Percentiles rank a stretch among this genome's conserved stretches.
Evolutionary conservation across 2,329 filamentous ascomycete species (phyloP).

Genomic region (Clonostachys byssicola): DNA sequence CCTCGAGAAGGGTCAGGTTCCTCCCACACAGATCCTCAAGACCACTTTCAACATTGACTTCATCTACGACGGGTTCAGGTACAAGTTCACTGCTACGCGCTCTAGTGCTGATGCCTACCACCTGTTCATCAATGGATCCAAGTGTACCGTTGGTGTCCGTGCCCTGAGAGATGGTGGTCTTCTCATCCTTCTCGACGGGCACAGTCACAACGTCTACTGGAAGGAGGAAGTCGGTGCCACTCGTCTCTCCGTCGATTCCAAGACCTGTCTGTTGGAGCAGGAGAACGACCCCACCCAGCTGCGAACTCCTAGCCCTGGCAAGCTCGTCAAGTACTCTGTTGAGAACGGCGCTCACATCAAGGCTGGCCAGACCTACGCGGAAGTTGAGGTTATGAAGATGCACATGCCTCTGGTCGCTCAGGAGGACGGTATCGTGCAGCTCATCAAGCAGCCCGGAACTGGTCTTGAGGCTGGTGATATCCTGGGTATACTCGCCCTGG

Average conservation of each 20-base stretch:
- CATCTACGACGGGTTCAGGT: conserved; percentile 94
- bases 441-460: conserved; percentile 99
- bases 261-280: conserved; percentile 96
- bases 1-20: conserved; percentile 95
- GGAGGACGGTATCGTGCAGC: conserved; percentile 93
- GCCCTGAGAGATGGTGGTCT: conserved; percentile 92
- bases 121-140: conserved; percentile 97
- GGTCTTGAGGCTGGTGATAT: conserved; percentile 97
- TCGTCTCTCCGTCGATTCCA: conserved; percentile 92
- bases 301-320: conserved; percentile 89
- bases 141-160: conserved; percentile 88
- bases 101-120: conserved; percentile 93
- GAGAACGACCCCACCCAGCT: conserved; percentile 99
- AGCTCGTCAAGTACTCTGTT: conserved; percentile 96
- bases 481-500: conserved; percentile 90
- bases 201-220: conserved; percentile 99
- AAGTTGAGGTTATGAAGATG: conserved; percentile 99
- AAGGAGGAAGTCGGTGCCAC: conserved; percentile 97
- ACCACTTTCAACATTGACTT: conserved; percentile 98
- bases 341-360: conserved; percentile 92
- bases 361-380: conserved; percentile 89
- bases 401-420: conserved; percentile 97
- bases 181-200: conserved; percentile 82
- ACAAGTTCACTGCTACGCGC: conserved; percentile 96
- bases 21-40: conserved; percentile 93